Percentiles rank a stretch among this genome's conserved stretches.
phyloP scores from a whole-genome alignment of 768 basidiomycete species.

The Mrakia blollopis region DNA sequence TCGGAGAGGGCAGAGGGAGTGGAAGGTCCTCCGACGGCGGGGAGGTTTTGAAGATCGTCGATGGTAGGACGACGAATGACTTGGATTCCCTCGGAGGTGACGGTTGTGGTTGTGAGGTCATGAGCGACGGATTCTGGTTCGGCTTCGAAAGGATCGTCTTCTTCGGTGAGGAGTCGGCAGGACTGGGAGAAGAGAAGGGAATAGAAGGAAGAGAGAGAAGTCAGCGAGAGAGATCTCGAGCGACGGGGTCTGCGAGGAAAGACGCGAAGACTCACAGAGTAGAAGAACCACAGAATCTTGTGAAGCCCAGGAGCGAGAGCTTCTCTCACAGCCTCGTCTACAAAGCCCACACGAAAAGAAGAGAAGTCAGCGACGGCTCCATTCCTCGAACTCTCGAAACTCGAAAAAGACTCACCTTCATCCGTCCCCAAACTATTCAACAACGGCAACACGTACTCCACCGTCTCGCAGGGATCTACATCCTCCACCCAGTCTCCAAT shows the following conservation, averaged over 20 bases:
- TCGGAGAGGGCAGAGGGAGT: neutral
- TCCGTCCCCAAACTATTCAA: conserved; percentile 78
- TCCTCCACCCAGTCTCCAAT: conserved; percentile 69
- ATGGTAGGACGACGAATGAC: conserved; percentile 37
- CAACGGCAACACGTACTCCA: conserved; percentile 90
- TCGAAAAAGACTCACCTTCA: conserved; percentile 62
- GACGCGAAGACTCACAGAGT: conserved; percentile 44
- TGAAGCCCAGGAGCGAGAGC: conserved; percentile 75
- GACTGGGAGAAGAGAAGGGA: conserved; percentile 48
- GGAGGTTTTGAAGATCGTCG: conserved; percentile 34
- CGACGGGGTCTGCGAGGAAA: neutral
- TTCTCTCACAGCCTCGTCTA: conserved; percentile 84
- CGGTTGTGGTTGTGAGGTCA: conserved; percentile 11
- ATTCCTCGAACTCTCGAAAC: conserved; percentile 66
- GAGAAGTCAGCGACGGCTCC: neutral
- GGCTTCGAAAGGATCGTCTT: conserved; percentile 38
- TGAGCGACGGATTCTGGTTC: neutral
- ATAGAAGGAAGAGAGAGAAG: neutral
- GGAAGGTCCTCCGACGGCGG: neutral
- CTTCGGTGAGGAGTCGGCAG: conserved; percentile 62
- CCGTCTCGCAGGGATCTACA: conserved; percentile 78
- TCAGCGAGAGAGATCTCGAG: neutral
- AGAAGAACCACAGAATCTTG: conserved; percentile 87
- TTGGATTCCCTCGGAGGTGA: conserved; percentile 40
- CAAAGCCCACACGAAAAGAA: conserved; percentile 11